These are phyloP conservation scores for Waltiozyma solani DNA, from an alignment of 1,139 yeast species.

Conservation along the genomic window DNA sequence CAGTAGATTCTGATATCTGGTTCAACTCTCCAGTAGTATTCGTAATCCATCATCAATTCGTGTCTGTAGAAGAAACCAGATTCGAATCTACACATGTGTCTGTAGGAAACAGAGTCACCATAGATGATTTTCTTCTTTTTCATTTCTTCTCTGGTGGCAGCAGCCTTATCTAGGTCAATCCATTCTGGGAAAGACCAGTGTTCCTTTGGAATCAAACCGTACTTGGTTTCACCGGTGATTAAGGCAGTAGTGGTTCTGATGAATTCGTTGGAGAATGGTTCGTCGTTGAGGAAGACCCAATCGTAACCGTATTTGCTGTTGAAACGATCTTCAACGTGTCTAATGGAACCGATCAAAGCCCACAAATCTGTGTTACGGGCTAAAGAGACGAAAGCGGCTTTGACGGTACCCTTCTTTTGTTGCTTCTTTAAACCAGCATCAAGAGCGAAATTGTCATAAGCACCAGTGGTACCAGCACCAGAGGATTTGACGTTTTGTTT, in stretches of 20 bases:
- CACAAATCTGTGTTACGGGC: conserved; percentile 66
- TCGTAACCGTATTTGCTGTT: conserved; percentile 60
- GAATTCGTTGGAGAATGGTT: conserved; percentile 48
- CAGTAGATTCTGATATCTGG: conserved; percentile 59
- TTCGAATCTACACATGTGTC: conserved; percentile 74
- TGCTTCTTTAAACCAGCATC: conserved; percentile 15
- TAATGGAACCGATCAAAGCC: conserved; percentile 41
- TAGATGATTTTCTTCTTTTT: conserved; percentile 41
- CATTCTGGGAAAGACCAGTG: conserved; percentile 72
- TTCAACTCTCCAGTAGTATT: conserved; percentile 72
- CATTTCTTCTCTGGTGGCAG: conserved; percentile 21
- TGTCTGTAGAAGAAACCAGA: conserved; percentile 57
- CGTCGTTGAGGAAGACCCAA: conserved; percentile 74
- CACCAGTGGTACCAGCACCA: not conserved
- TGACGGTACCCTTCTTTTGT: conserved; percentile 28
- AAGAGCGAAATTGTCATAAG: not conserved
- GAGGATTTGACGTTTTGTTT: not conserved
- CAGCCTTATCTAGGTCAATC: conserved; percentile 52
- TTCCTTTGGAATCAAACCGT: conserved; percentile 49
- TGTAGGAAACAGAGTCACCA: conserved; percentile 53
- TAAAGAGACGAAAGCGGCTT: conserved; percentile 66
- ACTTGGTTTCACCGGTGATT: conserved; percentile 52
- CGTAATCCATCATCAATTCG: conserved; percentile 41
- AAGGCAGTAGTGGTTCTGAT: conserved; percentile 35
- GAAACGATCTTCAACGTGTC: conserved; percentile 61